phyloP scores from a whole-genome alignment of 208 protist genomes.

The Crithidia brevicula region DNA sequence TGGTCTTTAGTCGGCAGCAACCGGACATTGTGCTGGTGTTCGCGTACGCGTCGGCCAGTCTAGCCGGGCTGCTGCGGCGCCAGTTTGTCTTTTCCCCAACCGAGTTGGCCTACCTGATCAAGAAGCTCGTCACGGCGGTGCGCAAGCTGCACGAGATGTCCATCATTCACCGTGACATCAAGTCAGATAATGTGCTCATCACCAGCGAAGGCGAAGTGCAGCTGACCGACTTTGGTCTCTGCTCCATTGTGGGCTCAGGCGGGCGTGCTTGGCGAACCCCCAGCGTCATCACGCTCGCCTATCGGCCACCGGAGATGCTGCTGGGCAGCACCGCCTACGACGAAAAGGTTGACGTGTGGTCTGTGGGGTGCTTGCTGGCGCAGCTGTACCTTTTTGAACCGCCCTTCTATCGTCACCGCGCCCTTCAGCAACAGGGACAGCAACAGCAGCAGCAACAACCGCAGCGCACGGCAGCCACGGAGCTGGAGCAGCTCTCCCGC shows the following conservation, averaged over 20 bases:
- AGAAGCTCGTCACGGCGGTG: conserved; percentile 59
- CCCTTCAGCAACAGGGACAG: conserved; percentile 12
- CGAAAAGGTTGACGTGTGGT: conserved; percentile 94
- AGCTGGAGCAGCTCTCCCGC: conserved; percentile 75
- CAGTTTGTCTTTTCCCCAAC: conserved; percentile 61
- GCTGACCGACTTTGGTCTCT: conserved; percentile 88
- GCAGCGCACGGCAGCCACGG: conserved; percentile 51
- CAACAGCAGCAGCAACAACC: conserved; percentile 25
- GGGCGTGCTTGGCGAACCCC: conserved; percentile 70
- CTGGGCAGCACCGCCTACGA: conserved; percentile 88
- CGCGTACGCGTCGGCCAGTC: conserved; percentile 66
- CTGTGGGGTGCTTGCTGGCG: conserved; percentile 94
- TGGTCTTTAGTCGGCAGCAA: conserved; percentile 56
- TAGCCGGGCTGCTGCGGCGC: conserved; percentile 69
- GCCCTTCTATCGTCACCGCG: conserved; percentile 74
- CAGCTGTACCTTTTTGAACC: conserved; percentile 93
- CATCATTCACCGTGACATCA: conserved; percentile 93
- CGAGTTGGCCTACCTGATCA: conserved; percentile 84
- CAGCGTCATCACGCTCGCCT: conserved; percentile 95
- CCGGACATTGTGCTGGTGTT: conserved; percentile 87
- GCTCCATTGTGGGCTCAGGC: conserved; percentile 46
- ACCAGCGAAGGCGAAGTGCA: conserved; percentile 62
- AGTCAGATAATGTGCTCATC: conserved; percentile 89
- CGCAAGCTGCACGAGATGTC: conserved; percentile 81
- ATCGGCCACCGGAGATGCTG: conserved; percentile 96